Percentiles rank a stretch among this genome's conserved stretches.
These are phyloP conservation scores for Pinus taeda DNA, from an alignment of 75 land plant species.

Conservation along the genomic window DNA sequence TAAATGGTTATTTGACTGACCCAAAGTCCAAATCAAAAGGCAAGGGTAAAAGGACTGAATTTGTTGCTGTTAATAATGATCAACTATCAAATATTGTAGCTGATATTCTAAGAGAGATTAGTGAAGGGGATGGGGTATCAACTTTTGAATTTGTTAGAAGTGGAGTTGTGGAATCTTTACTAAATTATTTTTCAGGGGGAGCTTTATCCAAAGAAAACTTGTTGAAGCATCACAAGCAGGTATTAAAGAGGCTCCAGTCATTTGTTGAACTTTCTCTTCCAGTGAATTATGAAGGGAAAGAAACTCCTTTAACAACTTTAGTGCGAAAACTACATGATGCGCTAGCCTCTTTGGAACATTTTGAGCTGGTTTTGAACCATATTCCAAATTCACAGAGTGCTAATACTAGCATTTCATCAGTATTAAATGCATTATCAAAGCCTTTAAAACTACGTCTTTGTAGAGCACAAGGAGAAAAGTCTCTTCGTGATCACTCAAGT, in stretches of 20 bases:
- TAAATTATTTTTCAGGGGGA: slow-evolving; percentile 48
- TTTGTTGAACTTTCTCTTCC: slow-evolving; percentile 32
- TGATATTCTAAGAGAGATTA: slow-evolving; percentile 40
- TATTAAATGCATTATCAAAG: slow-evolving; percentile 26
- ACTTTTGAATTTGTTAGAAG: slow-evolving; percentile 82
- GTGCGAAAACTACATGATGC: slow-evolving; percentile 62
- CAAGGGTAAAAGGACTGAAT: slow-evolving; percentile 2
- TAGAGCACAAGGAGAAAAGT: slow-evolving; percentile 43
- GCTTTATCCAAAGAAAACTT: slow-evolving; percentile 9
- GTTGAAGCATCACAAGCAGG: neutral
- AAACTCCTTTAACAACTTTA: slow-evolving; percentile 34
- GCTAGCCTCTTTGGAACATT: slow-evolving; percentile 60
- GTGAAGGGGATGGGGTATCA: slow-evolving; percentile 47
- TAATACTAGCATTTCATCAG: slow-evolving; percentile 40
- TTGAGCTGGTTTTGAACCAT: slow-evolving; percentile 53
- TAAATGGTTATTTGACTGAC: slow-evolving; percentile 23
- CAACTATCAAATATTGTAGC: slow-evolving; percentile 25
- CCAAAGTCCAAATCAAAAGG: slow-evolving; percentile 6
- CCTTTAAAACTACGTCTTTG: slow-evolving; percentile 51
- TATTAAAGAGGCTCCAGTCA: slow-evolving; percentile 35
- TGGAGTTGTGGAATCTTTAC: slow-evolving; percentile 57
- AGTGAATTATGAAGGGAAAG: slow-evolving; percentile 7
- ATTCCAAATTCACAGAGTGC: slow-evolving; percentile 17
- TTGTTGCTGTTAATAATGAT: slow-evolving; percentile 24
- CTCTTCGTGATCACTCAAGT: slow-evolving; percentile 33